Conservation (phyloP, 352 stramenopile genomes). For the Aphanomyces astaci region DNA sequence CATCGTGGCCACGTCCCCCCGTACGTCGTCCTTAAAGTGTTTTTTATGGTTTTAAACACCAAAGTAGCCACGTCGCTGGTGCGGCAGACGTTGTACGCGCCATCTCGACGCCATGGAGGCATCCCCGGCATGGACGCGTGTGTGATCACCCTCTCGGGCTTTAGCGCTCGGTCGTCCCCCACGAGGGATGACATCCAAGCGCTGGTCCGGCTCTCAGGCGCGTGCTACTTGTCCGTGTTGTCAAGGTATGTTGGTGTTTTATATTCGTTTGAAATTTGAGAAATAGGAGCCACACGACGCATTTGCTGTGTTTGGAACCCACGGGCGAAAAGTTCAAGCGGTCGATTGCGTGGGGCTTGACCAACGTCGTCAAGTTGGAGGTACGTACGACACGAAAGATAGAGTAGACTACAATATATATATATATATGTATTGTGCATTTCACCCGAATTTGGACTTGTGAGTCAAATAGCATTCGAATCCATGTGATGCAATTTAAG, state of each 20-base stretch:
- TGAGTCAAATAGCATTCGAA: too few species aligned
- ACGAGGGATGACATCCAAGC: constrained; percentile 79
- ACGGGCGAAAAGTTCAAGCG: constrained; percentile 83
- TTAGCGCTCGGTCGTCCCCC: constrained; percentile 61
- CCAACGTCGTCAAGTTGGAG: constrained; percentile 74
- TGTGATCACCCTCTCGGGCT: constrained; percentile 77
- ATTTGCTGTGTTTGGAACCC: constrained; percentile 68
- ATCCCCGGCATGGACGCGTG: constrained; percentile 71
- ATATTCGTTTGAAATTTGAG: too few species aligned
- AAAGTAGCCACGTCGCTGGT: constrained; percentile 22
- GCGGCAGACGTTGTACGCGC: constrained; percentile 45
- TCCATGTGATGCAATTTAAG: too few species aligned
- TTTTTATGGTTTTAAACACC: neutral
- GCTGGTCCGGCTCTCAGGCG: constrained; percentile 71
- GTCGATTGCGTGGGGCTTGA: constrained; percentile 66
- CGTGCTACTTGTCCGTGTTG: constrained; percentile 74
- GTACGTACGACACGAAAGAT: too few species aligned
- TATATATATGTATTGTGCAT: neutral
- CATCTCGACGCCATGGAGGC: constrained; percentile 54
- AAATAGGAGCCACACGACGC: constrained; percentile 64
- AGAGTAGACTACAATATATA: too few species aligned
- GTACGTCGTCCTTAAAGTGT: constrained; percentile 23
- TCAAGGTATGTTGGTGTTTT: constrained; percentile 38
- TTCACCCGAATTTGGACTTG: neutral
- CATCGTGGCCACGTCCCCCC: neutral